Percentiles rank a stretch among this genome's conserved stretches.
These are phyloP conservation scores for Rutstroemia sp. DNA, from an alignment of 2,329 filamentous ascomycete species.

Conservation along the genomic window DNA sequence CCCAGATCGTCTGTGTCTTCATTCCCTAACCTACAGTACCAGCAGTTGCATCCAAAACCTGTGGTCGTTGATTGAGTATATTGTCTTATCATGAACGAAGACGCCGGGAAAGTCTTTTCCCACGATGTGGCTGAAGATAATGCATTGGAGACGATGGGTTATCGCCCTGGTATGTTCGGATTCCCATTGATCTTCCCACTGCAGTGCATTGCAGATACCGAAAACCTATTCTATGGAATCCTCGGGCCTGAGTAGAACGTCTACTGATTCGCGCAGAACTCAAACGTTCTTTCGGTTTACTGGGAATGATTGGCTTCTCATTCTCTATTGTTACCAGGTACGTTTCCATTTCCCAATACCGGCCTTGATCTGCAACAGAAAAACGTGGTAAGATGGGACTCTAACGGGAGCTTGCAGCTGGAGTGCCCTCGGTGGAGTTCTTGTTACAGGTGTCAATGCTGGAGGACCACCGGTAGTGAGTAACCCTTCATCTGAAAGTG, in stretches of 20 bases:
- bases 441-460: slow-evolving; percentile 47
- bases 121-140: slow-evolving; percentile 17
- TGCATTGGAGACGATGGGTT: slow-evolving; percentile 20
- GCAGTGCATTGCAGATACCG: neutral
- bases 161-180: slow-evolving; percentile 18
- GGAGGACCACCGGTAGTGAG: slow-evolving; percentile 44
- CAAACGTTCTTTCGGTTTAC: slow-evolving; percentile 46
- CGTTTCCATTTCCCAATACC: slow-evolving; percentile 13
- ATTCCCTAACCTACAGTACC: neutral
- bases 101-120: slow-evolving; percentile 7
- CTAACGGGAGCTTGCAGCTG: slow-evolving; percentile 32
- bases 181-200: neutral
- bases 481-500: slow-evolving; percentile 4
- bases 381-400: slow-evolving; percentile 12
- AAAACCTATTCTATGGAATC: neutral
- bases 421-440: slow-evolving; percentile 48
- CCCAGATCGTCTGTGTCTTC: slow-evolving; percentile 1
- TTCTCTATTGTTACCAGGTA: slow-evolving; percentile 50
- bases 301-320: slow-evolving; percentile 52
- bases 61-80: neutral
- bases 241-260: neutral
- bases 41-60: neutral
- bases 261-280: slow-evolving; percentile 35
- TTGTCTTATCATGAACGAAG: slow-evolving; percentile 7
- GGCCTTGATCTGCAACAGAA: slow-evolving; percentile 6